These are phyloP conservation scores for Rhipidocladum racemiflorum DNA, from an alignment of 176 grass and related monocot genomes.

Conservation along the genomic window DNA sequence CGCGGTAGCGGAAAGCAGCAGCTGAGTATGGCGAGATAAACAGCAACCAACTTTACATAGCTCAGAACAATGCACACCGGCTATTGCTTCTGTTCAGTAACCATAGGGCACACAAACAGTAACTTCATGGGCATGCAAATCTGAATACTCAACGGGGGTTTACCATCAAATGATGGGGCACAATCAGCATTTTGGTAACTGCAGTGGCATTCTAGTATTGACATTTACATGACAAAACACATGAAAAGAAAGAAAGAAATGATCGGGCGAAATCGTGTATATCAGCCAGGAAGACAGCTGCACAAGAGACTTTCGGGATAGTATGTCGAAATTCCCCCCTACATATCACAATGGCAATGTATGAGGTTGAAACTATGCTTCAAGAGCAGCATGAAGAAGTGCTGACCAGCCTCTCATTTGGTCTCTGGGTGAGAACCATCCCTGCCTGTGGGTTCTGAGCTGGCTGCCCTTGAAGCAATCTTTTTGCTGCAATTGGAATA, in stretches of 20 bases:
- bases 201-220: slow-evolving; percentile 49
- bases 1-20: background rate
- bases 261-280: background rate
- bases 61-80: background rate
- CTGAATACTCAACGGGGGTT: background rate
- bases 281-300: slow-evolving; percentile 34
- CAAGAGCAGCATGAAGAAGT: slow-evolving; percentile 86
- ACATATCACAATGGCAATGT: slow-evolving; percentile 7
- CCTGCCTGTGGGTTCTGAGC: slow-evolving; percentile 64
- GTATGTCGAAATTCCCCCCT: slow-evolving; percentile 28
- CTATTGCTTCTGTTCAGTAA: background rate
- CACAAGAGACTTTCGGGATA: slow-evolving; percentile 11
- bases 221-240: slow-evolving; percentile 54
- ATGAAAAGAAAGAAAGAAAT: slow-evolving; percentile 20
- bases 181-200: slow-evolving; percentile 11
- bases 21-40: background rate
- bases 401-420: slow-evolving; percentile 63
- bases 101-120: background rate
- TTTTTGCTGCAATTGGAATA: slow-evolving; percentile 70
- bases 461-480: slow-evolving; percentile 61
- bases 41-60: background rate
- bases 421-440: slow-evolving; percentile 68
- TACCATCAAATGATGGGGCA: background rate
- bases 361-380: background rate
- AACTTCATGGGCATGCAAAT: background rate